Evolutionary conservation across 116 monocot genomes (phyloP).

Genomic region (Zostera marina): DNA sequence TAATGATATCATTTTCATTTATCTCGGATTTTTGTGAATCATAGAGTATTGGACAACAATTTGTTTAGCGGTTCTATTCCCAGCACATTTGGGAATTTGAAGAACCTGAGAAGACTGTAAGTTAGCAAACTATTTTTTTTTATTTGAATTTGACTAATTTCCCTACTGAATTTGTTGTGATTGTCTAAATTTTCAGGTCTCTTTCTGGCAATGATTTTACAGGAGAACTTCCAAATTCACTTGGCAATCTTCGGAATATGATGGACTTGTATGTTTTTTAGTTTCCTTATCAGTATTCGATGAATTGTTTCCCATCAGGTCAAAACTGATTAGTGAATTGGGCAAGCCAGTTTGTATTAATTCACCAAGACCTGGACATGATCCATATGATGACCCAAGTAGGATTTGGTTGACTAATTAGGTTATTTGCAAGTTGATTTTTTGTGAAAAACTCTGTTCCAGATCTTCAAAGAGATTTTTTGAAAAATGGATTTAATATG

Average conservation of each 20-base stretch:
- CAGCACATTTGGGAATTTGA: conserved; percentile 8
- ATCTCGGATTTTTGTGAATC: neutral
- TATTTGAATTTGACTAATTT: neutral
- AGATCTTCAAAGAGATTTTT: no score
- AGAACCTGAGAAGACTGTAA: conserved; percentile 18
- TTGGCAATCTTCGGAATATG: conserved; percentile 32
- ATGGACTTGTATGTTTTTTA: conserved; percentile 18
- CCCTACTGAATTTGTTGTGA: neutral
- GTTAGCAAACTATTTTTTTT: neutral
- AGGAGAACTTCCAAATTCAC: conserved; percentile 29
- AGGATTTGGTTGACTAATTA: no score
- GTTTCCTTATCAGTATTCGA: neutral
- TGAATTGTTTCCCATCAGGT: no score
- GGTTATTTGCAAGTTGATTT: no score
- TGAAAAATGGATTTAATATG: no score
- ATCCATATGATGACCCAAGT: no score
- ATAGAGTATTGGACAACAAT: conserved; percentile 18
- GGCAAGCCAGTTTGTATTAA: no score
- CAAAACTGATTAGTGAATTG: neutral
- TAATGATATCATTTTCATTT: neutral
- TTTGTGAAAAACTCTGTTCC: no score
- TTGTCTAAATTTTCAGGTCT: conserved; percentile 11
- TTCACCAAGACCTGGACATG: no score
- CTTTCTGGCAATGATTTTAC: conserved; percentile 18
- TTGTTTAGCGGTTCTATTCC: conserved; percentile 20